These are phyloP conservation scores for Carex arenaria DNA, from an alignment of 202 grass and related monocot genomes.

Conservation along the genomic window DNA sequence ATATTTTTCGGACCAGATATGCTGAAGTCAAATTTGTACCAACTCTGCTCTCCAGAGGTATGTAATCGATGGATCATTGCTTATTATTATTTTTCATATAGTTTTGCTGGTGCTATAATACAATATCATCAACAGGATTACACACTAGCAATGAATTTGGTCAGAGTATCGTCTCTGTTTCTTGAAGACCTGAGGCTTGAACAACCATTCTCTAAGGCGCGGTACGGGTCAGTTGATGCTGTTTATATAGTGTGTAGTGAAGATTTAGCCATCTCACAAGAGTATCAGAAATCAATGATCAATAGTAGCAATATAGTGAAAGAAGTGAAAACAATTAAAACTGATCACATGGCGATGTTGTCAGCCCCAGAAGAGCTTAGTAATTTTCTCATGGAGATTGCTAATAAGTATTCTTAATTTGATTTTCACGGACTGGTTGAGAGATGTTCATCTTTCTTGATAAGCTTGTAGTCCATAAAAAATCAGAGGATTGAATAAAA, in stretches of 20 bases:
- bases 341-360: constrained; percentile 60
- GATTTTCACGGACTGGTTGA: background rate
- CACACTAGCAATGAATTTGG: constrained; percentile 32
- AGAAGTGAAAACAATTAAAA: constrained; percentile 47
- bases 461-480: background rate
- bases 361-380: constrained; percentile 37
- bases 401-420: constrained; percentile 13
- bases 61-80: background rate
- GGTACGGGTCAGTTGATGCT: constrained; percentile 48
- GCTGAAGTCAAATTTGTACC: constrained; percentile 27
- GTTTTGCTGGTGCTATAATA: background rate
- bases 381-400: constrained; percentile 30
- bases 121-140: constrained; percentile 32
- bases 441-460: background rate
- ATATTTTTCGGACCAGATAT: constrained; percentile 46
- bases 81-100: background rate
- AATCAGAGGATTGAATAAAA: background rate
- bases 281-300: constrained; percentile 55
- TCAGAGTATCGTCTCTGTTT: constrained; percentile 50
- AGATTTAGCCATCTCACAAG: constrained; percentile 31
- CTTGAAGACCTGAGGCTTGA: constrained; percentile 33
- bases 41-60: constrained; percentile 69
- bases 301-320: constrained; percentile 31
- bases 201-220: constrained; percentile 21
- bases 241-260: constrained; percentile 44